Percentiles rank a stretch among this genome's conserved stretches.
phyloP scores from a whole-genome alignment of 1,284 basidiomycete species.

The Ustilago crameri region DNA sequence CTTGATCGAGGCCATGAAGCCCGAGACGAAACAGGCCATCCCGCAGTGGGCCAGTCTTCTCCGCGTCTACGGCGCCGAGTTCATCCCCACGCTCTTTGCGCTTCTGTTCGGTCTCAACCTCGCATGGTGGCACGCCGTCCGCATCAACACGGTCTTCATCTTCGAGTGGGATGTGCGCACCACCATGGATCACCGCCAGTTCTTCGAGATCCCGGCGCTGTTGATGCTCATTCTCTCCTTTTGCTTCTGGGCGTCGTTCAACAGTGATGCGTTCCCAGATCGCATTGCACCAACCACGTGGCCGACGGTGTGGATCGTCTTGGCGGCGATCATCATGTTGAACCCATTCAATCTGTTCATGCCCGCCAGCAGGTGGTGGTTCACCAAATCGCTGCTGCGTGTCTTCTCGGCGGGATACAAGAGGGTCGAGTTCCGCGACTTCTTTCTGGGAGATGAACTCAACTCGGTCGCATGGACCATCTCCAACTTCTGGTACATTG shows the following conservation, averaged over 20 bases:
- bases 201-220: constrained; percentile 83
- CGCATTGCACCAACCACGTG: constrained; percentile 71
- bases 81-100: constrained; percentile 81
- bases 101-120: constrained; percentile 83
- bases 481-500: constrained; percentile 72
- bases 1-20: constrained; percentile 76
- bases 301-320: constrained; percentile 85
- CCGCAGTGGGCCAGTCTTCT: constrained; percentile 81
- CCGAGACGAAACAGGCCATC: constrained; percentile 74
- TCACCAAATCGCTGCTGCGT: constrained; percentile 75
- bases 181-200: constrained; percentile 81
- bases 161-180: constrained; percentile 78
- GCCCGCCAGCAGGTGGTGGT: constrained; percentile 80
- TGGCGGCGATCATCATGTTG: constrained; percentile 75
- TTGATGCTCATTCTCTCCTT: constrained; percentile 81
- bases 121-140: constrained; percentile 77
- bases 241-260: constrained; percentile 86
- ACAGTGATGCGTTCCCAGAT: constrained; percentile 66
- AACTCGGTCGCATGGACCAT: constrained; percentile 67
- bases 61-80: constrained; percentile 81
- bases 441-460: constrained; percentile 68
- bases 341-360: constrained; percentile 81
- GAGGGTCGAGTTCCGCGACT: constrained; percentile 66
- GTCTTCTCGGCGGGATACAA: constrained; percentile 76
- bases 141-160: constrained; percentile 91